phyloP scores from a whole-genome alignment of 1,284 basidiomycete genomes.

The Sanghuangporus baumii region DNA sequence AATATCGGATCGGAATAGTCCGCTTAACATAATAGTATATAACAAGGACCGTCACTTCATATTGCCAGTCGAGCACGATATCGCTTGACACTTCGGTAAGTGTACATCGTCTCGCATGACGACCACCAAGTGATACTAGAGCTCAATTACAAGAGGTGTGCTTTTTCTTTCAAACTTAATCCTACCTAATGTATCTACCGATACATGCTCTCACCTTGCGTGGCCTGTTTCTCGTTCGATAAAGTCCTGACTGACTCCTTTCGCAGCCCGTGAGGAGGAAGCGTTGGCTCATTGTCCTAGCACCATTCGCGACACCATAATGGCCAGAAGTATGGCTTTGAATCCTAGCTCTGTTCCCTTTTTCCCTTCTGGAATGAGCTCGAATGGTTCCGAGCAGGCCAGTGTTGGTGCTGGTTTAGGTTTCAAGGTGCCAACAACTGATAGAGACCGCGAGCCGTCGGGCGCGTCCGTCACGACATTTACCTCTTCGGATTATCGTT shows the following conservation, averaged over 20 bases:
- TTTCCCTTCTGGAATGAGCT: conserved; percentile 59
- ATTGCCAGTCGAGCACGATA: neutral
- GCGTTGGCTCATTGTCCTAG: neutral
- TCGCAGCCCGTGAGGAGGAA: neutral
- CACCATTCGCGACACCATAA: conserved; percentile 29
- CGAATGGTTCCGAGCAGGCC: conserved; percentile 43
- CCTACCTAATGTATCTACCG: neutral
- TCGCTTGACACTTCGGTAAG: neutral
- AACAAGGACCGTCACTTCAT: neutral
- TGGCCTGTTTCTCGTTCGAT: neutral
- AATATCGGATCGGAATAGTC: conserved; percentile 15
- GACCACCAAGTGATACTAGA: conserved; percentile 1
- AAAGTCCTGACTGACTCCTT: neutral
- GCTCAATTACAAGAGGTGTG: conserved; percentile 2
- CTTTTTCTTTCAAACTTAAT: neutral
- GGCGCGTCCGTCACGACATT: conserved; percentile 51
- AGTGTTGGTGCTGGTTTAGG: conserved; percentile 33
- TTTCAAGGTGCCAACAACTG: conserved; percentile 35
- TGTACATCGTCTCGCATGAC: conserved; percentile 14
- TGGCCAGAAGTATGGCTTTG: conserved; percentile 68
- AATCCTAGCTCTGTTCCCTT: conserved; percentile 79
- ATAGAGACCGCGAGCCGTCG: conserved; percentile 49
- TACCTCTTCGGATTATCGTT: conserved; percentile 60
- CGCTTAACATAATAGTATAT: neutral
- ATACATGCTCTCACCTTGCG: neutral